Base-by-base conservation (phyloP, 345 rosid species). In the Populus deltoides region DNA sequence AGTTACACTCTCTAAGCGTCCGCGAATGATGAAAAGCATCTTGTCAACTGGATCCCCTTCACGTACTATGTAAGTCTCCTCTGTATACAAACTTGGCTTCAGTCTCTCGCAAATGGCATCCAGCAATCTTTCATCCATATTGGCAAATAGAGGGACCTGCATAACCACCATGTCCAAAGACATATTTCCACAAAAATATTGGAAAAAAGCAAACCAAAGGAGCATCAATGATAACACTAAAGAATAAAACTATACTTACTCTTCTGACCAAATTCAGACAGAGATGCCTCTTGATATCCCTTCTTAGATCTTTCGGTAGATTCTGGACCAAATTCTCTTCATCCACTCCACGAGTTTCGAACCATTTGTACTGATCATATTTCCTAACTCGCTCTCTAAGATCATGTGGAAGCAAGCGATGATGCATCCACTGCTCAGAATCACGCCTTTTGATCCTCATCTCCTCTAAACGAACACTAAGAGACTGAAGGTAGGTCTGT, bases 371-470 rank as follows among this genome's bases (percentile, higher is more conserved):
- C 61, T 91, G 93, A 79, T 91, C 93, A 20, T 90, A 90, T 11
- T 91, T 89, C 75, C 96, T 75, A 10, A 91, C 92, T 62, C 91
- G 80, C 78, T 90, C 93, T 80, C 91, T 82, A 31, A 91, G 89
- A 45, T 89, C 91, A 51, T 69, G 87, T 7, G 98, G 98, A n/a
- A 93, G 97, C 81, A 91, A 84, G 11, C 97, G 92, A 71, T 93
- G 98, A 79, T 90, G 98, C 98, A 93, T 93, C 98, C 98, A 87
- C 71, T 90, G 97, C 84, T 93, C 98, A 0, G 98, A 90, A 81
- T 94, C 98, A 18, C 94, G 87, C 84, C 98, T 87, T 86, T 93
- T 93, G 85, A 93, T 86, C 82, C 98, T 92, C 98, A 93, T 93
- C 82, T 93, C 98, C 83, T 93, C 98, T 7, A 93, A 85, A 74